phyloP scores from a whole-genome alignment of 208 protist species.

The Acanthamoeba royreba region DNA sequence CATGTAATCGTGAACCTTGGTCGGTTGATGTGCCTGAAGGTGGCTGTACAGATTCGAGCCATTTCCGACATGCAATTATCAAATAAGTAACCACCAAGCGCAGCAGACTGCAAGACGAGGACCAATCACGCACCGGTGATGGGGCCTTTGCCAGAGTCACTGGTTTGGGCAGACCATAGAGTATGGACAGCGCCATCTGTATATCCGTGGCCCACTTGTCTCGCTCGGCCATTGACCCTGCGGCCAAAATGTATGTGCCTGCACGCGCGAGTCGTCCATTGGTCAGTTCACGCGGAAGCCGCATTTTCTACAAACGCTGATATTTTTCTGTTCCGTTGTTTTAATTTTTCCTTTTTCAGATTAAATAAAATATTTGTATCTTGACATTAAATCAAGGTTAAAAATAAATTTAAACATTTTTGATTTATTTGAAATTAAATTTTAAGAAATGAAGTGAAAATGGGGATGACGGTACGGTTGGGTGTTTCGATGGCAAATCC shows the following conservation, averaged over 20 bases:
- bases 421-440: too few species aligned
- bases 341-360: too few species aligned
- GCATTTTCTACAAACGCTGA: not conserved
- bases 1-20: too few species aligned
- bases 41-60: too few species aligned
- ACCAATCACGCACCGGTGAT: not conserved
- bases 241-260: not conserved
- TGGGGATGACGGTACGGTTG: not conserved
- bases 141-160: not conserved
- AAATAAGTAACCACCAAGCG: not conserved
- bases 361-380: not conserved
- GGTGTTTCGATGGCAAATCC: conserved; percentile 16
- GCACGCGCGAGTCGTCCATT: too few species aligned
- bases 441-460: not conserved
- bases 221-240: not conserved
- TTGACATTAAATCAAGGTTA: not conserved
- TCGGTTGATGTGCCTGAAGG: too few species aligned
- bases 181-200: not conserved
- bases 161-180: conserved; percentile 5
- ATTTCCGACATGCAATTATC: not conserved
- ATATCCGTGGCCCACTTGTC: not conserved
- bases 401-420: not conserved
- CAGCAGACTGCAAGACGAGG: not conserved
- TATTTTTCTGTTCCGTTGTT: too few species aligned
- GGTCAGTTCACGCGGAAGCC: not conserved